Percentiles rank a stretch among this genome's conserved stretches.
phyloP scores from a whole-genome alignment of 2,329 filamentous ascomycete species.

The Xylariaceae sp. region DNA sequence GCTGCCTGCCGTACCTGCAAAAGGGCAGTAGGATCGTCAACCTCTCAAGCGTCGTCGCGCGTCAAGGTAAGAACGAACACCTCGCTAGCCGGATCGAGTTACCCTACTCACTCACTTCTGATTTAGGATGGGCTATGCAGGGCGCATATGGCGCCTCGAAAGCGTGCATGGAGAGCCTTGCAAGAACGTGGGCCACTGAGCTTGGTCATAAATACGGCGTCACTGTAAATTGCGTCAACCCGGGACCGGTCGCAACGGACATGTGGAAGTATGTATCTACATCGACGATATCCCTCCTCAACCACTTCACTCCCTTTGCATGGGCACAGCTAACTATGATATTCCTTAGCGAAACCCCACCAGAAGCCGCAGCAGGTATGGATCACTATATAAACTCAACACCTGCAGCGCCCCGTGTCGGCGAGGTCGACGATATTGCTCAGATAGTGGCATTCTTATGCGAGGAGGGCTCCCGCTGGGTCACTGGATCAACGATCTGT shows the following conservation, averaged over 20 bases:
- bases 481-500: not conserved
- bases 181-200: slow-evolving; percentile 2
- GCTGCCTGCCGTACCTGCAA: not conserved
- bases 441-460: slow-evolving; percentile 2
- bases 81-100: no score
- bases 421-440: slow-evolving; percentile 1
- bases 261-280: no score
- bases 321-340: no score
- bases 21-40: not conserved
- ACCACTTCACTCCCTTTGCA: no score
- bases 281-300: no score
- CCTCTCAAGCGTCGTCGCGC: slow-evolving; percentile 1
- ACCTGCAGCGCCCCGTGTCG: not conserved
- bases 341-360: not conserved
- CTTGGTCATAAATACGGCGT: slow-evolving; percentile 1
- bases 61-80: no score
- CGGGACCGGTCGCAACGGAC: slow-evolving; percentile 2
- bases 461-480: slow-evolving; percentile 1
- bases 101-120: no score
- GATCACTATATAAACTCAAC: not conserved
- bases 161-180: not conserved
- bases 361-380: not conserved
- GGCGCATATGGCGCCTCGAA: not conserved
- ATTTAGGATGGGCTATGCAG: not conserved
- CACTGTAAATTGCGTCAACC: slow-evolving; percentile 4